Evolutionary conservation across 805 yeast species (phyloP).

Genomic region (Candida maris): DNA sequence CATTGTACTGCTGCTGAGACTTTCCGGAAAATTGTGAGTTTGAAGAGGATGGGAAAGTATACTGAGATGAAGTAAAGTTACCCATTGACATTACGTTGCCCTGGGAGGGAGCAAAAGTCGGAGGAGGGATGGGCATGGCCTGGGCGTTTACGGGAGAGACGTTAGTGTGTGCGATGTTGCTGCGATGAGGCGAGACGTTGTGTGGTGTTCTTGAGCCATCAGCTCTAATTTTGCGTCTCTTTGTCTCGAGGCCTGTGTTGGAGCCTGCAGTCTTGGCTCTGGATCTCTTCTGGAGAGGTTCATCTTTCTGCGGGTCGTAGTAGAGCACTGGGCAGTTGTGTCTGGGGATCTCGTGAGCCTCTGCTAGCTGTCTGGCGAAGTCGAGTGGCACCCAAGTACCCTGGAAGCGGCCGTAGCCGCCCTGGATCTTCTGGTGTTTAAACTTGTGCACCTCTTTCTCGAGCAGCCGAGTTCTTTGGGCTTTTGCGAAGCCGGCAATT

Average conservation of each 20-base stretch:
- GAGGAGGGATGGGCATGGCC: conserved; percentile 8
- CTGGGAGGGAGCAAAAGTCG: conserved; percentile 13
- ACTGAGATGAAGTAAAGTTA: conserved; percentile 8
- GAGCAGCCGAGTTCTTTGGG: conserved; percentile 70
- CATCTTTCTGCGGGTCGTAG: conserved; percentile 46
- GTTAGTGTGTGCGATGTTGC: background rate
- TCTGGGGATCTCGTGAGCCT: conserved; percentile 47
- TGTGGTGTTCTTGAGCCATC: conserved; percentile 11
- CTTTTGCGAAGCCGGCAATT: conserved; percentile 74
- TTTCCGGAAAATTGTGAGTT: conserved; percentile 10
- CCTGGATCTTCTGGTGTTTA: conserved; percentile 74
- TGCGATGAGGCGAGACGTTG: conserved; percentile 6
- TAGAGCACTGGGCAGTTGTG: conserved; percentile 51
- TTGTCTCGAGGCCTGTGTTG: conserved; percentile 15
- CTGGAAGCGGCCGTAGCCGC: conserved; percentile 81
- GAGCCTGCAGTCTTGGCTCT: conserved; percentile 24
- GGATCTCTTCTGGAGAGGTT: conserved; percentile 40
- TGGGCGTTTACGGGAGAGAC: conserved; percentile 1
- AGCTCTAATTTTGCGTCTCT: conserved; percentile 29
- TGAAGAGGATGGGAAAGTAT: conserved; percentile 18
- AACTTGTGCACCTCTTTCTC: conserved; percentile 69
- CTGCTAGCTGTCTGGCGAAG: conserved; percentile 57
- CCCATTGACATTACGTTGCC: conserved; percentile 1
- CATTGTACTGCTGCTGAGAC: conserved; percentile 9
- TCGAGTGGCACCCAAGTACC: conserved; percentile 82